Conservation (phyloP, 2,329 filamentous ascomycete species). For the Aspergillus sclerotialis region DNA sequence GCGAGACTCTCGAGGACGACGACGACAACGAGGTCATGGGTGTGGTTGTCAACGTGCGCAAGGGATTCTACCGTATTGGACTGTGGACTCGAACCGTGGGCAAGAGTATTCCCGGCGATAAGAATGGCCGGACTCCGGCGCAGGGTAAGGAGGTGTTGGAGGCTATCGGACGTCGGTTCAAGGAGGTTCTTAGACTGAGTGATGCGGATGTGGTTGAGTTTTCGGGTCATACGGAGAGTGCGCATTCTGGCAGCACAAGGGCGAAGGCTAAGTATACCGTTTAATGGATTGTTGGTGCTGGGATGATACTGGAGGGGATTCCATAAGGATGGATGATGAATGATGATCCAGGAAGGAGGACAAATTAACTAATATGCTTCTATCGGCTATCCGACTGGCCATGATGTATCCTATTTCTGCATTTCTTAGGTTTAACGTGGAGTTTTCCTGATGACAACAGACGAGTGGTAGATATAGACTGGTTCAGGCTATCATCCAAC, state of each 20-base stretch:
- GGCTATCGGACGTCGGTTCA: slow-evolving; percentile 84
- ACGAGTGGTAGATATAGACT: too few relatives aligned
- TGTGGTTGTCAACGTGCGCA: slow-evolving; percentile 97
- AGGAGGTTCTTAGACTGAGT: slow-evolving; percentile 78
- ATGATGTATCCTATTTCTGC: too few relatives aligned
- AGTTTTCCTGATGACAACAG: too few relatives aligned
- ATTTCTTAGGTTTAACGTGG: too few relatives aligned
- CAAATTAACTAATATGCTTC: too few relatives aligned
- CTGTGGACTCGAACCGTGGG: slow-evolving; percentile 95
- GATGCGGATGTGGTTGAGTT: slow-evolving; percentile 79
- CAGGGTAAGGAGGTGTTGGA: slow-evolving; percentile 81
- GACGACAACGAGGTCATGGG: slow-evolving; percentile 96
- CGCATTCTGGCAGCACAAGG: slow-evolving; percentile 85
- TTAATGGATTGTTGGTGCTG: slow-evolving; percentile 40
- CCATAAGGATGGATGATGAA: slow-evolving; percentile 9
- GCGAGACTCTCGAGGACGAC: slow-evolving; percentile 93
- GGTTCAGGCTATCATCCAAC: too few relatives aligned
- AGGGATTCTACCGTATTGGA: slow-evolving; percentile 95
- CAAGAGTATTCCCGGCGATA: slow-evolving; percentile 70
- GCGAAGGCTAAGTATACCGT: slow-evolving; percentile 91
- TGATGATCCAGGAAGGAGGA: too few relatives aligned
- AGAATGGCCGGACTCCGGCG: slow-evolving; percentile 65
- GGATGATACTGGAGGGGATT: slow-evolving; percentile 12
- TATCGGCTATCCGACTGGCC: too few relatives aligned
- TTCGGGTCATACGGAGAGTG: slow-evolving; percentile 91